Evolutionary conservation across 441 rosid species (phyloP), one percentile per base, ranked within the genome.

Genomic region (Pelargonium fulgidum): DNA sequence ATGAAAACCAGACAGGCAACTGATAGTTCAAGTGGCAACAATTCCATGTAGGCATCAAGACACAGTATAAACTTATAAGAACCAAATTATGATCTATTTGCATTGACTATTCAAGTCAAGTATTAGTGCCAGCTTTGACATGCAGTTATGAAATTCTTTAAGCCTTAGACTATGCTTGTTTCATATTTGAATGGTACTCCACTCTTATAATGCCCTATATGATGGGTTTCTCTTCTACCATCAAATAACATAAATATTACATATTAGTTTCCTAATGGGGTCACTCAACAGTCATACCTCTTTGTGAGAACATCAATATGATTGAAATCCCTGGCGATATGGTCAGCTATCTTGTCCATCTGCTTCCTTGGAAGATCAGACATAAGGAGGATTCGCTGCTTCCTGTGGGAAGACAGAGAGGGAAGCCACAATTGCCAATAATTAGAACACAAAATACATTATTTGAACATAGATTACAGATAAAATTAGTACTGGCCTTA

Each of bases 331-430:
- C 78, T 93, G 75, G 89, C 81, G 56, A 85, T 76, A 73, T 72
- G 81, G 67, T 93, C 99, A 75, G 93, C 92, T 47, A 89, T 67
- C 85, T 80, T 87, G 77, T 93, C 96, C 75, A 91, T 90, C 81
- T 93, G 96, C 82, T 89, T 93, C 85, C 99, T 84, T 20, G 99
- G 99, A 77, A 88, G 86, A 82, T 93, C 99, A 70, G 96, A 85
- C 96, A 93, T 81, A 69, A 93, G 91, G 82, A 93, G 92, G 82
- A 93, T 88, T 80, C 93, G 86, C 81, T 93, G 99, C 85, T 78
- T 85, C 93, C 97, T 93, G 73, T 41, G 45, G 45, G 45, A 41
- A 41, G 45, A 41, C 45, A 61, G 36, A 24, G 64, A 56, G 62
- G 29, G 36, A 24, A 5, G 11, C 64, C 44, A 39, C 44, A 39